These are phyloP conservation scores for Fusarium bulbicola DNA, from an alignment of 2,329 filamentous ascomycete genomes.

Conservation along the genomic window DNA sequence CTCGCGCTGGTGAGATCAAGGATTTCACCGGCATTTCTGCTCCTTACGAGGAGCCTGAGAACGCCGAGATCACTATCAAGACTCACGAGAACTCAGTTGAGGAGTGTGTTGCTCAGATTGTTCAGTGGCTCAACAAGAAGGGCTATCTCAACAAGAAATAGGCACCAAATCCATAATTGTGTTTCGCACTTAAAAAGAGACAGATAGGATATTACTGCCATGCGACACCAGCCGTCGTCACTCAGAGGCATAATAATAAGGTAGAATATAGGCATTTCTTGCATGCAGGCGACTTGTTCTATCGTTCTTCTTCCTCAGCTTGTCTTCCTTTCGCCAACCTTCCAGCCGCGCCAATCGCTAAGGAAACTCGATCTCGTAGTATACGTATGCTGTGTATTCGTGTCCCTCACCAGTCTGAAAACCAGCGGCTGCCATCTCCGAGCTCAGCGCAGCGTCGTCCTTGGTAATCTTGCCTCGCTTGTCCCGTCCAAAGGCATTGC, in stretches of 20 bases:
- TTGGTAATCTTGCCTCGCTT: slow-evolving; percentile 93
- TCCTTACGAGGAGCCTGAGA: slow-evolving; percentile 90
- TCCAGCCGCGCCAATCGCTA: slow-evolving; percentile 27
- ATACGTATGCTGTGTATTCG: slow-evolving; percentile 96
- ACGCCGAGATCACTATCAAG: slow-evolving; percentile 86
- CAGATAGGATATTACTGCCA: slow-evolving; percentile 43
- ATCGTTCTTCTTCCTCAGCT: slow-evolving; percentile 7
- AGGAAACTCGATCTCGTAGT: slow-evolving; percentile 90
- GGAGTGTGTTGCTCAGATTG: slow-evolving; percentile 87
- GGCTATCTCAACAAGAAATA: slow-evolving; percentile 54
- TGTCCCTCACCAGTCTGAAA: slow-evolving; percentile 73
- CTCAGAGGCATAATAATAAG: slow-evolving; percentile 34
- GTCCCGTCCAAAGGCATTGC: slow-evolving; percentile 92
- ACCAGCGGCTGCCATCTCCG: slow-evolving; percentile 84
- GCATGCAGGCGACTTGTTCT: slow-evolving; percentile 35
- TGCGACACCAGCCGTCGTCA: slow-evolving; percentile 35
- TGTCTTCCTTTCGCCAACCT: not conserved
- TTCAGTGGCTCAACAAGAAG: slow-evolving; percentile 78
- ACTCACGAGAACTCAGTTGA: slow-evolving; percentile 85
- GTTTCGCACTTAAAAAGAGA: slow-evolving; percentile 27
- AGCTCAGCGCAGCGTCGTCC: slow-evolving; percentile 81
- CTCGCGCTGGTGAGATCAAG: slow-evolving; percentile 90
- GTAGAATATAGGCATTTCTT: slow-evolving; percentile 45
- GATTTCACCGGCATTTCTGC: slow-evolving; percentile 97
- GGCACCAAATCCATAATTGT: slow-evolving; percentile 21